phyloP scores from a whole-genome alignment of 1,139 yeast species.

The Yamadazyma diddensiae region DNA sequence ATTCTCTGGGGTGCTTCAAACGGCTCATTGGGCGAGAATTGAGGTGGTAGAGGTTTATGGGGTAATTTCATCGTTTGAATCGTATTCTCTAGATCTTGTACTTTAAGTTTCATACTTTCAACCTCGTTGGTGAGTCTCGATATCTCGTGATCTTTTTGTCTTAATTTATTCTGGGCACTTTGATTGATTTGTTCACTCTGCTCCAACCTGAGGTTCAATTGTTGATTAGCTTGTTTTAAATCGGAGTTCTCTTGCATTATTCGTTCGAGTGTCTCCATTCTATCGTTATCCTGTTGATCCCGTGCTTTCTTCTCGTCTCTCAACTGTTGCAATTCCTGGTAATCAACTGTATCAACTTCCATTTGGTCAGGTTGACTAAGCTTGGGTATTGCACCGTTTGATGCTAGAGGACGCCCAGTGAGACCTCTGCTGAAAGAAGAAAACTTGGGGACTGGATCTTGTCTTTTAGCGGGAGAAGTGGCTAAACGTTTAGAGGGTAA shows the following conservation, averaged over 20 bases:
- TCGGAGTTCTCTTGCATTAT: slow-evolving; percentile 42
- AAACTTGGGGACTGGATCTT: slow-evolving; percentile 25
- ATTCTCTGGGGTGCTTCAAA: slow-evolving; percentile 15
- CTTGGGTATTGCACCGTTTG: slow-evolving; percentile 12
- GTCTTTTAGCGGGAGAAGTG: slow-evolving; percentile 60
- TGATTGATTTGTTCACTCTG: slow-evolving; percentile 49
- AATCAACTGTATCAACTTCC: slow-evolving; percentile 22
- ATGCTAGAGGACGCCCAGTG: slow-evolving; percentile 35
- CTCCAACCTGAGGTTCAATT: slow-evolving; percentile 31
- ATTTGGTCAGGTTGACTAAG: slow-evolving; percentile 11
- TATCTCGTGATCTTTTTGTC: slow-evolving; percentile 67
- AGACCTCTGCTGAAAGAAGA: slow-evolving; percentile 34
- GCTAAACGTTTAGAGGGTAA: slow-evolving; percentile 67
- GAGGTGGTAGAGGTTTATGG: slow-evolving; percentile 17
- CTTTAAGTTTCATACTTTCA: slow-evolving; percentile 50
- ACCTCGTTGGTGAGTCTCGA: slow-evolving; percentile 58
- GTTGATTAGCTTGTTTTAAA: slow-evolving; percentile 42
- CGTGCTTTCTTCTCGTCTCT: slow-evolving; percentile 52
- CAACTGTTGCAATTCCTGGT: slow-evolving; percentile 50
- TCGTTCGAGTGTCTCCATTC: slow-evolving; percentile 36
- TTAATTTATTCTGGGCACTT: slow-evolving; percentile 47
- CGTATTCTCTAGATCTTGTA: slow-evolving; percentile 51
- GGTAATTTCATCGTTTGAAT: slow-evolving; percentile 43
- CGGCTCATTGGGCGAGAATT: slow-evolving; percentile 3
- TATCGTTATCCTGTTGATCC: slow-evolving; percentile 44